These are phyloP conservation scores for Psilocybe subaeruginosa DNA, from an alignment of 768 basidiomycete species.

Conservation along the genomic window DNA sequence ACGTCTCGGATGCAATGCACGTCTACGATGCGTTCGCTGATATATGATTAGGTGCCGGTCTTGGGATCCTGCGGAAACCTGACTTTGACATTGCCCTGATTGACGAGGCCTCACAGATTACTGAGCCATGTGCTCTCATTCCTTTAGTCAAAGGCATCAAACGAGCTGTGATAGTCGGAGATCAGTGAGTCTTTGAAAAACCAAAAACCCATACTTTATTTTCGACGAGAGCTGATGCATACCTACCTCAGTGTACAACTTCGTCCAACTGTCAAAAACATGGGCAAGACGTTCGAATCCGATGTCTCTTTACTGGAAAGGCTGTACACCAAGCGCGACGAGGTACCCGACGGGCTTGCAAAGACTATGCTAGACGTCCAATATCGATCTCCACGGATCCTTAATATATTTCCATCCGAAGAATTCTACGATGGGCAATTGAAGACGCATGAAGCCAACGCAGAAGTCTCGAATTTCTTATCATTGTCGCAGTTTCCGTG, in stretches of 20 bases:
- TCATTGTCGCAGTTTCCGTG: constrained; percentile 54
- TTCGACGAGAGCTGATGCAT: background rate
- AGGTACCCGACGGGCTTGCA: constrained; percentile 32
- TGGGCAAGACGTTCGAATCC: constrained; percentile 57
- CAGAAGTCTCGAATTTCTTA: constrained; percentile 40
- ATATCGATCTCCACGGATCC: constrained; percentile 62
- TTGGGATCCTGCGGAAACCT: constrained; percentile 57
- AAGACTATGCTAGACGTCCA: constrained; percentile 73
- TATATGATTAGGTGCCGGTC: constrained; percentile 45
- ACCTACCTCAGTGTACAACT: constrained; percentile 58
- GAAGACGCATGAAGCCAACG: constrained; percentile 44
- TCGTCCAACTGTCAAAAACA: constrained; percentile 62
- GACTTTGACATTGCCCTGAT: constrained; percentile 66
- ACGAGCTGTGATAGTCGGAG: constrained; percentile 65
- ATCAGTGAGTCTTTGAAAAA: constrained; percentile 53
- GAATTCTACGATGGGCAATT: constrained; percentile 66
- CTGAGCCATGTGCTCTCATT: constrained; percentile 66
- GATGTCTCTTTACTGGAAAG: constrained; percentile 68
- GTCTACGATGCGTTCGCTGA: background rate
- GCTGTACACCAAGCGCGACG: constrained; percentile 45
- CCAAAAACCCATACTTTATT: too few species aligned
- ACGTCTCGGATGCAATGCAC: background rate
- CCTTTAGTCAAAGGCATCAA: constrained; percentile 67
- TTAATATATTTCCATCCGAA: constrained; percentile 62
- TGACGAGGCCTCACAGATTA: constrained; percentile 74